Conservation (phyloP, 2,329 filamentous ascomycete genomes). For the Aaosphaeria arxii region DNA sequence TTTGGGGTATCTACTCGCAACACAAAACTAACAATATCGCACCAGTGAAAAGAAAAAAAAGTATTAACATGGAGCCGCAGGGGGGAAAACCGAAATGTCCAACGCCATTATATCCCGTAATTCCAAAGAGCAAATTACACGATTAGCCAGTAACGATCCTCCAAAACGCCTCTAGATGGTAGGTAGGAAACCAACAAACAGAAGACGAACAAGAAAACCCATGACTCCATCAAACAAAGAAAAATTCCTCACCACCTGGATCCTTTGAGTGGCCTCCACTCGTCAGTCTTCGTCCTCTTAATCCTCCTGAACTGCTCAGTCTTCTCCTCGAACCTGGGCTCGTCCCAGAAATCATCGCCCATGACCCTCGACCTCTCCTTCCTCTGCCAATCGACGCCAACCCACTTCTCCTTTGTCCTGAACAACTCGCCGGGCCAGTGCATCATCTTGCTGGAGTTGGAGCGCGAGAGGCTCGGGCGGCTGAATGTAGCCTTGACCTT, state of each 20-base stretch:
- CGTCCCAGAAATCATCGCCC: slow-evolving; percentile 9
- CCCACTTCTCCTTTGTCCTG: slow-evolving; percentile 21
- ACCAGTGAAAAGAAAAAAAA: no score
- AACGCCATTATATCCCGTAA: no score
- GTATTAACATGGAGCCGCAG: no score
- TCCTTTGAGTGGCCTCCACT: slow-evolving; percentile 24
- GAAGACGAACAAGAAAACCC: no score
- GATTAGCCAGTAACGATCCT: no score
- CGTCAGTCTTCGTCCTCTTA: slow-evolving; percentile 28
- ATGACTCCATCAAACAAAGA: no score
- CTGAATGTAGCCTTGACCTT: slow-evolving; percentile 18
- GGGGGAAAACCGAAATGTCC: no score
- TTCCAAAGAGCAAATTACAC: no score
- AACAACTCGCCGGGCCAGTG: slow-evolving; percentile 20
- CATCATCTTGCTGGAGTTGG: slow-evolving; percentile 8
- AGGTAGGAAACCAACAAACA: no score
- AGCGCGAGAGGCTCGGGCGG: slow-evolving; percentile 14
- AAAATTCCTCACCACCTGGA: slow-evolving; percentile 1
- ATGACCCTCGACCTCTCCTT: slow-evolving; percentile 13
- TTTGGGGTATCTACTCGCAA: no score
- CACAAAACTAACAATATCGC: no score
- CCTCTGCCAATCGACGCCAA: slow-evolving; percentile 23
- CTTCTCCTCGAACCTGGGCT: slow-evolving; percentile 16
- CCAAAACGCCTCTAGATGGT: no score
- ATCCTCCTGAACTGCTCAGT: slow-evolving; percentile 18